phyloP scores from a whole-genome alignment of 1,139 yeast species.

The Yamadazyma conglobata region DNA sequence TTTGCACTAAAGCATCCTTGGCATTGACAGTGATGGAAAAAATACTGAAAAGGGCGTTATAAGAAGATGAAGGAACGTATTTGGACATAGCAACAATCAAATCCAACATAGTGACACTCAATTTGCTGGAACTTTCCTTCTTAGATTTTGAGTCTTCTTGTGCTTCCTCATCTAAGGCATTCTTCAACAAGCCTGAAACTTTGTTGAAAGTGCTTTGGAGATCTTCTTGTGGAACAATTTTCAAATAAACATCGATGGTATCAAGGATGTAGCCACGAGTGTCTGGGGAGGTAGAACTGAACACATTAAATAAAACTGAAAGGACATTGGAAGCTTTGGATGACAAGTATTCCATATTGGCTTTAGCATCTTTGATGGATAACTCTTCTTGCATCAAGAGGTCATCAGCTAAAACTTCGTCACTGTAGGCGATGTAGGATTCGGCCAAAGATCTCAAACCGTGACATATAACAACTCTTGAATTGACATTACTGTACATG shows the following conservation, averaged over 20 bases:
- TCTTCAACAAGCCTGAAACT: slow-evolving; percentile 74
- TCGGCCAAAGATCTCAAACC: slow-evolving; percentile 76
- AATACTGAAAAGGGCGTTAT: slow-evolving; percentile 72
- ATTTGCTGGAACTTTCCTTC: slow-evolving; percentile 38
- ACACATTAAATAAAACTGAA: slow-evolving; percentile 87
- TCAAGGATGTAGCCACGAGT: slow-evolving; percentile 82
- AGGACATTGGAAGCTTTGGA: slow-evolving; percentile 69
- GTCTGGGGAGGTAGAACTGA: slow-evolving; percentile 80
- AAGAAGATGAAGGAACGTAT: slow-evolving; percentile 68
- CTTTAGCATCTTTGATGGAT: slow-evolving; percentile 52
- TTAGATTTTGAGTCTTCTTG: slow-evolving; percentile 6
- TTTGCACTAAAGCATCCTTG: slow-evolving; percentile 67
- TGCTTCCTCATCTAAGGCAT: slow-evolving; percentile 67
- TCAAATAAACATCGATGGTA: slow-evolving; percentile 76
- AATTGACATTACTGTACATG: slow-evolving; percentile 69
- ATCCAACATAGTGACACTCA: slow-evolving; percentile 87
- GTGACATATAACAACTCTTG: slow-evolving; percentile 78
- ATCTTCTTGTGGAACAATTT: slow-evolving; percentile 65
- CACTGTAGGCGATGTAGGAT: slow-evolving; percentile 62
- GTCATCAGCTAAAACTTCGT: slow-evolving; percentile 58
- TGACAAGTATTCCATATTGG: slow-evolving; percentile 60
- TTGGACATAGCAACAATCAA: slow-evolving; percentile 82
- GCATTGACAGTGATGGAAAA: slow-evolving; percentile 63
- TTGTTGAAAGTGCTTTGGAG: slow-evolving; percentile 76
- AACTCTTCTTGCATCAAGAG: slow-evolving; percentile 58